Evolutionary conservation across 306 rosid species (phyloP).

Genomic region (Biancaea sappan): DNA sequence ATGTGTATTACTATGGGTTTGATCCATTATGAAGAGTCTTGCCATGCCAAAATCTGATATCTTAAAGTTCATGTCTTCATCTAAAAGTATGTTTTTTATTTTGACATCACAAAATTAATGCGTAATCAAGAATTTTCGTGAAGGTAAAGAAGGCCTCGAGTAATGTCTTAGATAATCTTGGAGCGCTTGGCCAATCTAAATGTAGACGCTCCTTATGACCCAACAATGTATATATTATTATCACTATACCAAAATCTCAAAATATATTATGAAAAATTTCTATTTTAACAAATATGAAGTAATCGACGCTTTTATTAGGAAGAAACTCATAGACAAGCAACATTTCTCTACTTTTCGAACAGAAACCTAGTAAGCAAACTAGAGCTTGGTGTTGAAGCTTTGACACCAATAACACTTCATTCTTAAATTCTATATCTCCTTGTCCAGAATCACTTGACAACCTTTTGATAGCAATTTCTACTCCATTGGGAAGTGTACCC

Average conservation of each 20-base stretch:
- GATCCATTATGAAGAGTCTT: conserved; percentile 2
- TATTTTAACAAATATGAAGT: conserved; percentile 38
- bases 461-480: conserved; percentile 39
- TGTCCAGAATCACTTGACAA: conserved; percentile 30
- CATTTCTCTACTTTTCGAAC: conserved; percentile 38
- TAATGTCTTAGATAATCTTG: conserved; percentile 29
- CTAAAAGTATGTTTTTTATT: conserved; percentile 36
- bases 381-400: conserved; percentile 49
- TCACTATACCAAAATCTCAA: too few relatives aligned
- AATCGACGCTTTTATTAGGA: conserved; percentile 33
- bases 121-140: conserved; percentile 35
- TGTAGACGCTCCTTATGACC: neutral
- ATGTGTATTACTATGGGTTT: conserved; percentile 18
- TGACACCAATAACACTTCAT: conserved; percentile 39
- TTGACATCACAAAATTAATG: conserved; percentile 40
- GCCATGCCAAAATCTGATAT: conserved; percentile 42
- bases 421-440: conserved; percentile 43
- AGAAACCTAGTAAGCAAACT: conserved; percentile 43
- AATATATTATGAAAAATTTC: too few relatives aligned
- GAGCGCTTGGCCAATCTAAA: conserved; percentile 27
- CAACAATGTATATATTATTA: neutral
- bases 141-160: conserved; percentile 33
- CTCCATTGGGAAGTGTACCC: conserved; percentile 32
- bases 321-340: conserved; percentile 48
- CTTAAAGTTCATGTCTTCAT: conserved; percentile 27